Evolutionary conservation across 495 filamentous ascomycete species (phyloP).

Genomic region (Penicillium flavigenum): DNA sequence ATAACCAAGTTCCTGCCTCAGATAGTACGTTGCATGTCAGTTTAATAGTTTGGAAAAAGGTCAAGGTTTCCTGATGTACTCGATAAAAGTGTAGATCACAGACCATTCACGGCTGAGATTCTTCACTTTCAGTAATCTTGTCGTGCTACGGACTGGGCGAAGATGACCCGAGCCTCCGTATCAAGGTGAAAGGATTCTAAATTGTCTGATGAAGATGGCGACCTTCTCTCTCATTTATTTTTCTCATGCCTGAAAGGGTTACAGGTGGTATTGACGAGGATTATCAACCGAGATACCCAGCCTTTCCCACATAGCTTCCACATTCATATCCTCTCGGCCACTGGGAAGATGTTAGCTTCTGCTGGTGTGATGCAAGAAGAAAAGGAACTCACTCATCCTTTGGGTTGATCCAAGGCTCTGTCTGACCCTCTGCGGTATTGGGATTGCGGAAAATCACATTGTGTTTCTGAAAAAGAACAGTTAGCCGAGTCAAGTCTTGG

Average conservation of each 20-base stretch:
- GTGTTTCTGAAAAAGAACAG: constrained; percentile 33
- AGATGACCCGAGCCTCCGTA: too few species aligned
- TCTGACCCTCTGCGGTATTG: constrained; percentile 41
- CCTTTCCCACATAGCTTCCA: constrained; percentile 47
- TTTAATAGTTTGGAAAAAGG: too few species aligned
- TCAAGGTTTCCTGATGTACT: too few species aligned
- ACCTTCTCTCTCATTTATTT: background rate
- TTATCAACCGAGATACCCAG: constrained; percentile 33
- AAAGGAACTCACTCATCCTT: constrained; percentile 44
- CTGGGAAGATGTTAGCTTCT: constrained; percentile 28
- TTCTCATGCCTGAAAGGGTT: background rate
- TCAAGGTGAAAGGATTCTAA: too few species aligned
- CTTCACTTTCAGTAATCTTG: too few species aligned
- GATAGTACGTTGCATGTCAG: too few species aligned
- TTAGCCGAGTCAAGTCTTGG: background rate
- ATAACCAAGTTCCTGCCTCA: too few species aligned
- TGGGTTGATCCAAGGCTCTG: constrained; percentile 43
- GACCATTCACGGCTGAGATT: too few species aligned
- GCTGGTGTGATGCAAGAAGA: background rate
- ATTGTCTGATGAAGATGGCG: background rate
- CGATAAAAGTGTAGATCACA: too few species aligned
- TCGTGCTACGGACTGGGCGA: too few species aligned
- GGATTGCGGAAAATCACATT: constrained; percentile 54
- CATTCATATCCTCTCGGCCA: constrained; percentile 50
- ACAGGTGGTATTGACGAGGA: constrained; percentile 23